Conservation (phyloP, 495 filamentous ascomycete species). For the Trichoderma asperelloides region DNA sequence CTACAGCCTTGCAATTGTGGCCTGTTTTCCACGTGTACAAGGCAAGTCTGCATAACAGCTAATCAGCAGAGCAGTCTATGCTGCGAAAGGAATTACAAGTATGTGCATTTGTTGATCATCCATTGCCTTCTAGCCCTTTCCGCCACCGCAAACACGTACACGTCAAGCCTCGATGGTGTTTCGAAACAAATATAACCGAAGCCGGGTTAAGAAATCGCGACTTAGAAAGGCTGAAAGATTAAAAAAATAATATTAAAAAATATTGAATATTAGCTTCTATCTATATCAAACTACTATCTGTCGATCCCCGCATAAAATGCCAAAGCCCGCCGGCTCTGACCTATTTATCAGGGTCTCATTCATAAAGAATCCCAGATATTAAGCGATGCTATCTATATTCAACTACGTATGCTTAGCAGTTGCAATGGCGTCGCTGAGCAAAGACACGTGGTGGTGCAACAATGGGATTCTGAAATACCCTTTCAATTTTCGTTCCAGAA, state of each 20-base stretch:
- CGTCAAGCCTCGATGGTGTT: too few relatives aligned
- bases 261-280: too few relatives aligned
- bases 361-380: neutral
- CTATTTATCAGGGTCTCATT: too few relatives aligned
- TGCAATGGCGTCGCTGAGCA: neutral
- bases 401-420: neutral
- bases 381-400: neutral
- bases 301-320: too few relatives aligned
- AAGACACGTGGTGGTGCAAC: constrained; percentile 3
- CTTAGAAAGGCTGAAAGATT: too few relatives aligned
- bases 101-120: neutral
- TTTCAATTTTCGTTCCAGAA: neutral
- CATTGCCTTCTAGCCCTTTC: too few relatives aligned
- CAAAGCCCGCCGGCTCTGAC: too few relatives aligned
- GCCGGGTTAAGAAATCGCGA: too few relatives aligned
- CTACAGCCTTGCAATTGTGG: neutral
- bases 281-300: too few relatives aligned
- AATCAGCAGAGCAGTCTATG: neutral
- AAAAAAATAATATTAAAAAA: too few relatives aligned
- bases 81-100: neutral
- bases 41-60: neutral
- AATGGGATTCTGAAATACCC: neutral
- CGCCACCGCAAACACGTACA: too few relatives aligned
- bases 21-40: neutral
- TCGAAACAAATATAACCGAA: too few relatives aligned